Evolutionary conservation across 2,329 filamentous ascomycete species (phyloP).

Genomic region (Hawksworthiomyces lignivorus): DNA sequence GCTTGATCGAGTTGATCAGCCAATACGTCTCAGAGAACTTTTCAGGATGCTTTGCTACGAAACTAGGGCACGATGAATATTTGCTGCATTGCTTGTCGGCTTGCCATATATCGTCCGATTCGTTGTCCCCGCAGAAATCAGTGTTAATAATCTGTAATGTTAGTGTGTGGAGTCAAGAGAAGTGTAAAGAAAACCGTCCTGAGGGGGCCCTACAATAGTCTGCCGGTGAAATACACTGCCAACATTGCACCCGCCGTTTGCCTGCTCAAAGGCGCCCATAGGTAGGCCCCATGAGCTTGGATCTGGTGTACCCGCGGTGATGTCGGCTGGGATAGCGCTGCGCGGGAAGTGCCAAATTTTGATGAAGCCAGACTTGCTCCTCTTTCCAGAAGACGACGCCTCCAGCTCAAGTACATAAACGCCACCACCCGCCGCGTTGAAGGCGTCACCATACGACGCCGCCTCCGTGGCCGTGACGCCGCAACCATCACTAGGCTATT

Average conservation of each 20-base stretch:
- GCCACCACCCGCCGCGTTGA: slow-evolving; percentile 40
- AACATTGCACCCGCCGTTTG: slow-evolving; percentile 42
- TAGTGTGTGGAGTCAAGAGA: too few species aligned
- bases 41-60: slow-evolving; percentile 47
- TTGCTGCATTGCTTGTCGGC: slow-evolving; percentile 12
- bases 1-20: slow-evolving; percentile 43
- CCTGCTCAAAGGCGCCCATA: slow-evolving; percentile 25
- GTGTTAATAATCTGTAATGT: slow-evolving; percentile 19
- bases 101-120: slow-evolving; percentile 11
- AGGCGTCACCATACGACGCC: slow-evolving; percentile 34
- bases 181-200: too few species aligned
- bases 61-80: slow-evolving; percentile 38
- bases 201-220: slow-evolving; percentile 44
- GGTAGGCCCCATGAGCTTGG: slow-evolving; percentile 34
- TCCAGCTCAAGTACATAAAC: slow-evolving; percentile 35
- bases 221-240: slow-evolving; percentile 44
- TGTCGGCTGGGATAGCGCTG: slow-evolving; percentile 31
- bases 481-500: slow-evolving; percentile 17
- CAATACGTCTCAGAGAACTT: slow-evolving; percentile 53
- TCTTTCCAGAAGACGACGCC: too few species aligned
- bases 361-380: slow-evolving; percentile 30
- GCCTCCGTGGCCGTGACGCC: slow-evolving; percentile 13
- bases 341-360: slow-evolving; percentile 39
- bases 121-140: slow-evolving; percentile 22
- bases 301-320: slow-evolving; percentile 30